Percentiles rank a stretch among this genome's conserved stretches.
Evolutionary conservation across 495 filamentous ascomycete species (phyloP).

Genomic region (Penicillium cataractarum): DNA sequence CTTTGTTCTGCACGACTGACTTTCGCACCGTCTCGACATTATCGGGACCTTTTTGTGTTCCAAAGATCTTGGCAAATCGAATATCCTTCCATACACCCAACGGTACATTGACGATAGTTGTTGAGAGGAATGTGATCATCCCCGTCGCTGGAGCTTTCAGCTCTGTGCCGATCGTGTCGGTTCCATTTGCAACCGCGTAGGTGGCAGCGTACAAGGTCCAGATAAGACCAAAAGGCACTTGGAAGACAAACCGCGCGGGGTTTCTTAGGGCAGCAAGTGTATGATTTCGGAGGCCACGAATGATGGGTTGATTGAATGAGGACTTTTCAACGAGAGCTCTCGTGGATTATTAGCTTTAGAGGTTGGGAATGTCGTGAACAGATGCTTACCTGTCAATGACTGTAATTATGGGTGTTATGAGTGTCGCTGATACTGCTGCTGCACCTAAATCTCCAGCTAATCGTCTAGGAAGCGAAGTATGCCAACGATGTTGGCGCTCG

Average conservation of each 20-base stretch:
- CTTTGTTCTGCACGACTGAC: slow-evolving; percentile 14
- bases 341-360: slow-evolving; percentile 4
- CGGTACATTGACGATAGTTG: slow-evolving; percentile 38
- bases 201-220: slow-evolving; percentile 41
- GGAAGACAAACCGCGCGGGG: slow-evolving; percentile 28
- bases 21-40: slow-evolving; percentile 11
- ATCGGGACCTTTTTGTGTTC: slow-evolving; percentile 11
- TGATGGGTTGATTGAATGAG: slow-evolving; percentile 28
- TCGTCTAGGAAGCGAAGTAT: slow-evolving; percentile 9
- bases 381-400: slow-evolving; percentile 37
- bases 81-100: slow-evolving; percentile 44
- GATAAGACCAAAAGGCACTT: slow-evolving; percentile 31
- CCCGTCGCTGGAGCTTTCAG: slow-evolving; percentile 24
- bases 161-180: slow-evolving; percentile 33
- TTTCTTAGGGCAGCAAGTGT: slow-evolving; percentile 23
- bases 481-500: slow-evolving; percentile 17
- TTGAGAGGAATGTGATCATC: slow-evolving; percentile 31
- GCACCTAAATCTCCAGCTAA: slow-evolving; percentile 35
- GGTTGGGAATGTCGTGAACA: neutral
- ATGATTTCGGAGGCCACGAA: slow-evolving; percentile 33
- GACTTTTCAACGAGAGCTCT: slow-evolving; percentile 39
- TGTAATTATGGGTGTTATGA: slow-evolving; percentile 37
- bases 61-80: slow-evolving; percentile 38
- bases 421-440: slow-evolving; percentile 34
- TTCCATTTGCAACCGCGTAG: slow-evolving; percentile 37